phyloP scores from a whole-genome alignment of 1,284 basidiomycete species.

The Chalciporus sp. region DNA sequence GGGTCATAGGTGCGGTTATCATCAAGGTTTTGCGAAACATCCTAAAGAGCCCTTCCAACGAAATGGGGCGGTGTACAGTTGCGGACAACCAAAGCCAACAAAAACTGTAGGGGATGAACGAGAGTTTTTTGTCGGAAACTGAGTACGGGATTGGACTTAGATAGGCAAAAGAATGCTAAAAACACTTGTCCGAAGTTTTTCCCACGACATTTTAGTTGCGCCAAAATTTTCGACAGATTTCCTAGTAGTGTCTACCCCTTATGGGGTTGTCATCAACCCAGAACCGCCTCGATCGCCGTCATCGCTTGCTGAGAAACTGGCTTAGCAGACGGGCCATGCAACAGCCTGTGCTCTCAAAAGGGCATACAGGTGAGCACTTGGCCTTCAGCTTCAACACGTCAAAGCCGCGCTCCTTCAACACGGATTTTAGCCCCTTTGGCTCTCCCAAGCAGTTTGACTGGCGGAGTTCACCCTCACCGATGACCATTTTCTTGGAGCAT shows the following conservation, averaged over 20 bases:
- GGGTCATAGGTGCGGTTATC: too few relatives aligned
- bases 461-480: too few relatives aligned
- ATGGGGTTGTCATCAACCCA: neutral
- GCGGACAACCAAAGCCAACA: neutral
- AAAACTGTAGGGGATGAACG: neutral
- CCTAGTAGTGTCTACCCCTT: neutral
- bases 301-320: slow-evolving; percentile 13
- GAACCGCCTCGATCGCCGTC: neutral
- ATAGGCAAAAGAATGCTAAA: neutral
- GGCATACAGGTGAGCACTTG: slow-evolving; percentile 36
- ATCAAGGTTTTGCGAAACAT: too few relatives aligned
- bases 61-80: too few relatives aligned
- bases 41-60: too few relatives aligned
- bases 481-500: too few relatives aligned
- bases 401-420: slow-evolving; percentile 39
- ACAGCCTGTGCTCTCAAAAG: slow-evolving; percentile 25
- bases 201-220: neutral
- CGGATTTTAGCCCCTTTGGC: slow-evolving; percentile 37
- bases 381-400: slow-evolving; percentile 23
- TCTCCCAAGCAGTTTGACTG: too few relatives aligned
- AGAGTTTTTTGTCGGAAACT: neutral
- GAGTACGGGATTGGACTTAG: neutral
- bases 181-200: neutral
- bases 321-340: slow-evolving; percentile 28
- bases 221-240: neutral